Evolutionary conservation across 78 protist species (phyloP).

Genomic region (Andalucia godoyi): DNA sequence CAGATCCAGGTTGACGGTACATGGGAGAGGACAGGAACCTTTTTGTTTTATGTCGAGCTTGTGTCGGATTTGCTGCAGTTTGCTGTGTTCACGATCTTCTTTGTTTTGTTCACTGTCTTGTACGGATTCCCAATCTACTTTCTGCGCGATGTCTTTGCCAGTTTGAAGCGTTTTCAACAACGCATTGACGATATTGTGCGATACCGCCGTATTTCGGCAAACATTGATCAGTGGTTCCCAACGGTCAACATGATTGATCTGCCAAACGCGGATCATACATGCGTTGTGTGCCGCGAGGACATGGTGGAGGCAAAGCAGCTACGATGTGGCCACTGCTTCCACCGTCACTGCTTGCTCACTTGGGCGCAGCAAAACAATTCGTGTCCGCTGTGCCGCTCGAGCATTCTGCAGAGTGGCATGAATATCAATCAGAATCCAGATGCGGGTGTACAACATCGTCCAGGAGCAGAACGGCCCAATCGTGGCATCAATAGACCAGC

Average conservation of each 20-base stretch:
- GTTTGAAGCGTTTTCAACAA: neutral
- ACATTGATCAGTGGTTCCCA: neutral
- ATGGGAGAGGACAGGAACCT: slow-evolving; percentile 6
- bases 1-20: neutral
- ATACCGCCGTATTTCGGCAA: slow-evolving; percentile 3
- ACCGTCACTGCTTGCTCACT: neutral
- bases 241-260: neutral
- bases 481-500: no score
- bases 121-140: slow-evolving; percentile 25
- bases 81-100: slow-evolving; percentile 3
- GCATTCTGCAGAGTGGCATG: no score
- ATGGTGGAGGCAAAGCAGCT: neutral
- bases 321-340: neutral
- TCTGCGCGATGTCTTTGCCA: neutral
- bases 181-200: neutral
- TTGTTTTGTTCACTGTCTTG: neutral
- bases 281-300: slow-evolving; percentile 5
- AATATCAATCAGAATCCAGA: no score
- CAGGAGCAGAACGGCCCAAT: no score
- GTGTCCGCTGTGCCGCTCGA: neutral
- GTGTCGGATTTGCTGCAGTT: slow-evolving; percentile 4
- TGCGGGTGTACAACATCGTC: no score
- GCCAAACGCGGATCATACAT: neutral
- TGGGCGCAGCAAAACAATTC: neutral
- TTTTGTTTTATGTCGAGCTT: slow-evolving; percentile 16